Conservation (phyloP, 257 asterid species). For the Ehretia macrophylla region DNA sequence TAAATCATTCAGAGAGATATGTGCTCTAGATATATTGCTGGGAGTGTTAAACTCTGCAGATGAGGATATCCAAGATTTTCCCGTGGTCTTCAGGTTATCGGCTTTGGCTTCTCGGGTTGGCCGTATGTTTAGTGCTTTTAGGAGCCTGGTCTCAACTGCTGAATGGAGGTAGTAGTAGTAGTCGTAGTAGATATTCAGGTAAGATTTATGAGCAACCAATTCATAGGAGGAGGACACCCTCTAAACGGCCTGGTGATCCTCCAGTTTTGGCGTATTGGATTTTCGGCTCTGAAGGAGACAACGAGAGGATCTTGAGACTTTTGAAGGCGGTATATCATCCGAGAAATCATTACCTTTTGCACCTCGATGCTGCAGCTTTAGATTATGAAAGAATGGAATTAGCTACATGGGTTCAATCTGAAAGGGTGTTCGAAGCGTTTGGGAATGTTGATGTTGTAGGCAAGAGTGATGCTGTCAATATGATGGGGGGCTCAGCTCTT, state of each 20-base stretch:
- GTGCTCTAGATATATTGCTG: too few species aligned
- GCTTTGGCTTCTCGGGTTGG: conserved; percentile 24
- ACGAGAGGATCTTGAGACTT: conserved; percentile 41
- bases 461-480: conserved; percentile 34
- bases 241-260: conserved; percentile 34
- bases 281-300: conserved; percentile 42
- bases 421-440: conserved; percentile 32
- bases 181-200: conserved; percentile 4
- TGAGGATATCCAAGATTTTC: conserved; percentile 2
- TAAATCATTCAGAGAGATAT: too few species aligned
- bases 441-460: conserved; percentile 53
- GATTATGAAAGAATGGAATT: conserved; percentile 28
- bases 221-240: conserved; percentile 19
- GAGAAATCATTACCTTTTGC: conserved; percentile 52
- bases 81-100: conserved; percentile 17
- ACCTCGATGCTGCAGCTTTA: conserved; percentile 35
- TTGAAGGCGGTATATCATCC: conserved; percentile 48
- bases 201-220: conserved; percentile 7
- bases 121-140: conserved; percentile 19
- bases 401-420: conserved; percentile 16
- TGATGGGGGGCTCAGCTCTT: conserved; percentile 44
- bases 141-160: conserved; percentile 14
- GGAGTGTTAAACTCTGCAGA: conserved; percentile 7
- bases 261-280: conserved; percentile 55
- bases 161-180: too few species aligned